Evolutionary conservation across 805 yeast genomes (phyloP).

Genomic region (Yamadazyma endophytica): DNA sequence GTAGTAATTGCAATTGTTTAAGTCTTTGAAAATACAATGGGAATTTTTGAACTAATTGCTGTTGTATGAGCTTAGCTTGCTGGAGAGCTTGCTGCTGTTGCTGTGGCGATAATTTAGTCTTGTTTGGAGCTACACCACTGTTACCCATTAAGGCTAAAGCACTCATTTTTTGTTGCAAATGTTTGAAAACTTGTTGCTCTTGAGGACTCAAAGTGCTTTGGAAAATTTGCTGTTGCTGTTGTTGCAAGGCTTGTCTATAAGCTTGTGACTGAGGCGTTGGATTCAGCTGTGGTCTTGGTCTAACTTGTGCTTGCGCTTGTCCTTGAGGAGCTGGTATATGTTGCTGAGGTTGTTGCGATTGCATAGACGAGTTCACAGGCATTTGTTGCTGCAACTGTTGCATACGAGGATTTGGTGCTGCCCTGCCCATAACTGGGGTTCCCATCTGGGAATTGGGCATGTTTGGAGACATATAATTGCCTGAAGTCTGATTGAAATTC

Average conservation of each 20-base stretch:
- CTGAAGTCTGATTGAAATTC: too few species aligned
- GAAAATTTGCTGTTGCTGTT: constrained; percentile 44
- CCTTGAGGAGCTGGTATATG: constrained; percentile 3
- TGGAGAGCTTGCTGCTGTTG: constrained; percentile 43
- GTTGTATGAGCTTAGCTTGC: constrained; percentile 37
- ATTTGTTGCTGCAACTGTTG: constrained; percentile 14
- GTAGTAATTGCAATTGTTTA: constrained; percentile 29
- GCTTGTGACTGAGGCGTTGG: constrained; percentile 18
- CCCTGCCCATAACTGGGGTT: constrained; percentile 16
- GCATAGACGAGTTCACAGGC: constrained; percentile 9
- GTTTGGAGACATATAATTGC: too few species aligned
- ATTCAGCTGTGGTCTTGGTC: constrained; percentile 19
- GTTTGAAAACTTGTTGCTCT: constrained; percentile 39
- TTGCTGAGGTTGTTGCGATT: constrained; percentile 3
- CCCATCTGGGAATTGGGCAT: constrained; percentile 11
- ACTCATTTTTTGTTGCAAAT: constrained; percentile 34
- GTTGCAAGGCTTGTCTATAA: constrained; percentile 20
- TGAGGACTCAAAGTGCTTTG: constrained; percentile 36
- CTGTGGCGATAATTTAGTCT: constrained; percentile 36
- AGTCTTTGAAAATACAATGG: constrained; percentile 35
- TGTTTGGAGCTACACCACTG: constrained; percentile 40
- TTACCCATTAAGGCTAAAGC: constrained; percentile 41
- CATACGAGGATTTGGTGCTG: constrained; percentile 11
- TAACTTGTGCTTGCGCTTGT: too few species aligned
- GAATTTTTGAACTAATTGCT: constrained; percentile 32